These are phyloP conservation scores for Nitzschia inconspicua DNA, from an alignment of 108 stramenopile genomes.

Conservation along the genomic window DNA sequence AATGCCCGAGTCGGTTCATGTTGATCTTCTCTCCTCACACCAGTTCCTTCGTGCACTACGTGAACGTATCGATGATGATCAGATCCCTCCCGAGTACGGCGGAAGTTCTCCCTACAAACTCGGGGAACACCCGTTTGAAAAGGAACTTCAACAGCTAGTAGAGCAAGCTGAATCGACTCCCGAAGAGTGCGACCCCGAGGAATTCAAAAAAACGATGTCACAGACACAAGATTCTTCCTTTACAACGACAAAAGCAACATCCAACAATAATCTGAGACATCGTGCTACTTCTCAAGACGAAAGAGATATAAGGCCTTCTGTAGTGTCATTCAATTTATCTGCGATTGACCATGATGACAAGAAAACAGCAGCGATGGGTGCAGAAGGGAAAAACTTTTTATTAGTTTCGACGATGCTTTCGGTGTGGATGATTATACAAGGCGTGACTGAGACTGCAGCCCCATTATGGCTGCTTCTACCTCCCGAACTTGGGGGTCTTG, in stretches of 20 bases:
- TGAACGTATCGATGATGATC: slow-evolving; percentile 60
- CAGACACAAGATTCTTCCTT: no score
- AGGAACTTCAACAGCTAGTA: slow-evolving; percentile 7
- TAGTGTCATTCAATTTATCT: no score
- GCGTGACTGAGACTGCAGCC: slow-evolving; percentile 39
- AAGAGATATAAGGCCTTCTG: no score
- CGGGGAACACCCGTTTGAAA: slow-evolving; percentile 59
- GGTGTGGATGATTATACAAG: slow-evolving; percentile 17
- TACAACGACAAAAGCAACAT: no score
- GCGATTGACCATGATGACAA: slow-evolving; percentile 3
- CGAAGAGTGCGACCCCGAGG: neutral
- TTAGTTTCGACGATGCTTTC: slow-evolving; percentile 9
- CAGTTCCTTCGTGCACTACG: slow-evolving; percentile 36
- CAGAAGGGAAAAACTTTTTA: no score
- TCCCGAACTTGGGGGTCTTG: slow-evolving; percentile 33
- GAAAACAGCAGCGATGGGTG: slow-evolving; percentile 1
- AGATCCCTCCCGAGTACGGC: slow-evolving; percentile 58
- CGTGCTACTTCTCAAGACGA: no score
- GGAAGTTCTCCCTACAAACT: slow-evolving; percentile 44
- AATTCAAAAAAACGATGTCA: neutral
- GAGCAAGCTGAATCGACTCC: neutral
- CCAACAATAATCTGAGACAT: no score
- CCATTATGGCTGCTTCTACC: slow-evolving; percentile 39
- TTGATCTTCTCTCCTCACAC: slow-evolving; percentile 36
- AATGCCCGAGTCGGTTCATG: slow-evolving; percentile 48